These are phyloP conservation scores for Cercospora citrullina DNA, from an alignment of 2,329 filamentous ascomycete genomes.

Conservation along the genomic window DNA sequence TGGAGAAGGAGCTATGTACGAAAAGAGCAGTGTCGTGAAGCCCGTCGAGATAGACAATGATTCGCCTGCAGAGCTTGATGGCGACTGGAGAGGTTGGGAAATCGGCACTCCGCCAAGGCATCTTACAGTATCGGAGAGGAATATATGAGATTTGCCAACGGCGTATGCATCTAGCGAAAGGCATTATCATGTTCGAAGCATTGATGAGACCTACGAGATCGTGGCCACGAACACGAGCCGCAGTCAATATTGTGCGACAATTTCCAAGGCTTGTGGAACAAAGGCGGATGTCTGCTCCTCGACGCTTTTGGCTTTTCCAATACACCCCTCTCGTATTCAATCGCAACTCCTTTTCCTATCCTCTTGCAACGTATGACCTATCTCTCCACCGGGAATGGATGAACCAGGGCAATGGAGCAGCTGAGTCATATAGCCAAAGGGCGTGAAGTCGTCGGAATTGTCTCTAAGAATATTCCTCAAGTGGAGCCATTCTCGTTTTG, in stretches of 20 bases:
- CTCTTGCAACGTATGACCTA: neutral
- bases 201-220: neutral
- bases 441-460: neutral
- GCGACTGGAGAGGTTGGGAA: neutral
- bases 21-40: neutral
- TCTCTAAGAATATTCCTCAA: neutral
- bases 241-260: neutral
- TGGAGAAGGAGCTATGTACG: neutral
- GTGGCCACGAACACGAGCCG: neutral
- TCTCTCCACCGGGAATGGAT: neutral
- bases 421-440: neutral
- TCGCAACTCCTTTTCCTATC: neutral
- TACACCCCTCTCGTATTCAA: neutral
- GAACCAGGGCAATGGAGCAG: neutral
- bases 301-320: neutral
- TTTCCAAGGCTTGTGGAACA: neutral
- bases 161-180: neutral
- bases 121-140: neutral
- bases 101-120: neutral
- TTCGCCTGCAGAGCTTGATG: neutral
- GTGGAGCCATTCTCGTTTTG: neutral
- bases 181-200: neutral
- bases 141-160: neutral
- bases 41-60: neutral
- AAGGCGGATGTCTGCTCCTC: neutral